Conservation (phyloP, 179 eudicot genomes). For the Camellia oleifera region DNA sequence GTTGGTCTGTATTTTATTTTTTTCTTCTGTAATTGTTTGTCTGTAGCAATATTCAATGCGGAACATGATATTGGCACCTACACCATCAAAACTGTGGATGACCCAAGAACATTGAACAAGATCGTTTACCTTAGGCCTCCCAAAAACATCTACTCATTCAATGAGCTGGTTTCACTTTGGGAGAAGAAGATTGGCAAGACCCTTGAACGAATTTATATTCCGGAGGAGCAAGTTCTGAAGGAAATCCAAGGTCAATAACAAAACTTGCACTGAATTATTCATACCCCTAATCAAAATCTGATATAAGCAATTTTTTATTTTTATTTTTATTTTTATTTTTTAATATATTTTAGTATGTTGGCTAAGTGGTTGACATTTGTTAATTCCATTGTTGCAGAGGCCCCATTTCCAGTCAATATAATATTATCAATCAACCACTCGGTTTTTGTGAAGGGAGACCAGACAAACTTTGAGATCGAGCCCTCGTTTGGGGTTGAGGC, state of each 20-base stretch:
- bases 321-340: no score
- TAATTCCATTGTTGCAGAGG: conserved; percentile 21
- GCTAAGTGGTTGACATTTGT: no score
- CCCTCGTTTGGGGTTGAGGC: conserved; percentile 38
- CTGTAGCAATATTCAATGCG: conserved; percentile 28
- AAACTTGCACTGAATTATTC: not conserved
- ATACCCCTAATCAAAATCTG: not conserved
- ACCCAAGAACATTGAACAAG: conserved; percentile 65
- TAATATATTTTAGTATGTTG: no score
- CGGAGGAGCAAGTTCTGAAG: conserved; percentile 45
- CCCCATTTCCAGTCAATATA: conserved; percentile 27
- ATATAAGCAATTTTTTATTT: no score
- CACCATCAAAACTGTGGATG: conserved; percentile 62
- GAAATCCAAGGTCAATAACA: conserved; percentile 40
- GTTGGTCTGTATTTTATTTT: not conserved
- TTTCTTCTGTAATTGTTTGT: not conserved
- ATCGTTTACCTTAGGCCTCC: conserved; percentile 51
- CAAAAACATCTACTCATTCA: conserved; percentile 44
- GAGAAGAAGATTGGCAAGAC: conserved; percentile 53
- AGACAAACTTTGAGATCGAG: conserved; percentile 41
- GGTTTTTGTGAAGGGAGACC: conserved; percentile 40
- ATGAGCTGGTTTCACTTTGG: conserved; percentile 57
- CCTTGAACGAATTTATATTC: conserved; percentile 36
- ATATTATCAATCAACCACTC: conserved; percentile 25
- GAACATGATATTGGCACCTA: conserved; percentile 53